A percentile compares a stretch with the other conserved stretches of the same genome.
Evolutionary conservation across 106 monocot genomes (phyloP).

Genomic region (Posidonia australis): DNA sequence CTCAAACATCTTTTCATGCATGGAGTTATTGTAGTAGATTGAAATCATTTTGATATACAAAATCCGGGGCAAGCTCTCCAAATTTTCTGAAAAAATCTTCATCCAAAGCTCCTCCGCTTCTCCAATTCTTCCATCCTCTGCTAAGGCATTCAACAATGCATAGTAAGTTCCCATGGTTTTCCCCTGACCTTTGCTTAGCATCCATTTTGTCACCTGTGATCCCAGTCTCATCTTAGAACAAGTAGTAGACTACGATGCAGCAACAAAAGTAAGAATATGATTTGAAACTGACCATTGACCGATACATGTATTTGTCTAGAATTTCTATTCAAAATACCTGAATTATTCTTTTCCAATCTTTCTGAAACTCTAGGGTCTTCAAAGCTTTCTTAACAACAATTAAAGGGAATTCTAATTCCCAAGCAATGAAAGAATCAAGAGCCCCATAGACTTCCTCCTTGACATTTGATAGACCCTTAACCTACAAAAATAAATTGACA

Average conservation of each 20-base stretch:
- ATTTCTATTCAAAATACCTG: conserved; percentile 37
- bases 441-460: conserved; percentile 98
- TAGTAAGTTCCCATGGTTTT: conserved; percentile 92
- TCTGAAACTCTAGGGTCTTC: conserved; percentile 73
- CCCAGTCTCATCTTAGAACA: not conserved
- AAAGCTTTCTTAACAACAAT: conserved; percentile 89
- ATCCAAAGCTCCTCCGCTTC: conserved; percentile 83
- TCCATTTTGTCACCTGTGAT: conserved; percentile 80
- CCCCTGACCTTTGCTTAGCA: conserved; percentile 98
- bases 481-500: conserved; percentile 21
- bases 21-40: conserved; percentile 47
- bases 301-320: not conserved
- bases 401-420: conserved; percentile 96
- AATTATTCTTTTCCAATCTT: conserved; percentile 95
- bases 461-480: conserved; percentile 89
- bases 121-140: conserved; percentile 83
- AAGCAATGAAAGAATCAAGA: conserved; percentile 93
- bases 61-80: conserved; percentile 76
- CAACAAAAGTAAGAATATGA: not conserved
- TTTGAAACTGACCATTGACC: not conserved
- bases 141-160: conserved; percentile 75
- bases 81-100: conserved; percentile 64
- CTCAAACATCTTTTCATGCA: conserved; percentile 92
- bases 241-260: not conserved
- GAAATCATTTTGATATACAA: conserved; percentile 87